A percentile compares a stretch with the other conserved stretches of the same genome.
Conservation (phyloP, 2,329 filamentous ascomycete genomes). For the Catunica adiposa region DNA sequence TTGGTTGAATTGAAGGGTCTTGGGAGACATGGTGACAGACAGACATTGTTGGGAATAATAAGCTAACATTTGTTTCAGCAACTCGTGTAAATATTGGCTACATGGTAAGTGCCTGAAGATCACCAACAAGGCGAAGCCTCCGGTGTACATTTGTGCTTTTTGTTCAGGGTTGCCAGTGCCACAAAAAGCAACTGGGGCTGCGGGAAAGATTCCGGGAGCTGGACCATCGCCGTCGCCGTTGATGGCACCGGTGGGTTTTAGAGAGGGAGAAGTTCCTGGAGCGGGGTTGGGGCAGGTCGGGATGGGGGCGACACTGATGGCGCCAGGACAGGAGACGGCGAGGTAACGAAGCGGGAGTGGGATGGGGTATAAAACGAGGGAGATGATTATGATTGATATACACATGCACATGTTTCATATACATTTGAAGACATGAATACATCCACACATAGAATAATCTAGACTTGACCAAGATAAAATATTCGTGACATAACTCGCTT, state of each 20-base stretch:
- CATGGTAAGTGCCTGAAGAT: conserved; percentile 48
- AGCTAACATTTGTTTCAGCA: conserved; percentile 25
- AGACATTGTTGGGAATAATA: no score
- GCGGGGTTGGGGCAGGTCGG: background rate
- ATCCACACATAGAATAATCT: no score
- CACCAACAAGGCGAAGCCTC: conserved; percentile 37
- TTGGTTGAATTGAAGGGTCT: background rate
- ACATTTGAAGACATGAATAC: background rate
- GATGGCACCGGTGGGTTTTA: conserved; percentile 18
- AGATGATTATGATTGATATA: no score
- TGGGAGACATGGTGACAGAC: no score
- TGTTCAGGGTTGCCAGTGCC: conserved; percentile 38
- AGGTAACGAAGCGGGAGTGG: no score
- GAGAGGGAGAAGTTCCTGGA: background rate
- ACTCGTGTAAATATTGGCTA: conserved; percentile 49
- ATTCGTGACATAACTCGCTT: no score
- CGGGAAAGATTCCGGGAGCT: background rate
- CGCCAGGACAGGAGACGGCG: background rate
- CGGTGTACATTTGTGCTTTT: conserved; percentile 47
- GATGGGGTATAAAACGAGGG: background rate
- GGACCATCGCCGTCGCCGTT: conserved; percentile 18
- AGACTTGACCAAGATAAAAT: background rate
- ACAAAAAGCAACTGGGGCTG: background rate
- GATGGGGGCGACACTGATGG: background rate
- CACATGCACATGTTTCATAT: no score